Percentiles rank a stretch among this genome's conserved stretches.
phyloP scores from a whole-genome alignment of 352 stramenopile species.

The Thalassiosira delicatula region DNA sequence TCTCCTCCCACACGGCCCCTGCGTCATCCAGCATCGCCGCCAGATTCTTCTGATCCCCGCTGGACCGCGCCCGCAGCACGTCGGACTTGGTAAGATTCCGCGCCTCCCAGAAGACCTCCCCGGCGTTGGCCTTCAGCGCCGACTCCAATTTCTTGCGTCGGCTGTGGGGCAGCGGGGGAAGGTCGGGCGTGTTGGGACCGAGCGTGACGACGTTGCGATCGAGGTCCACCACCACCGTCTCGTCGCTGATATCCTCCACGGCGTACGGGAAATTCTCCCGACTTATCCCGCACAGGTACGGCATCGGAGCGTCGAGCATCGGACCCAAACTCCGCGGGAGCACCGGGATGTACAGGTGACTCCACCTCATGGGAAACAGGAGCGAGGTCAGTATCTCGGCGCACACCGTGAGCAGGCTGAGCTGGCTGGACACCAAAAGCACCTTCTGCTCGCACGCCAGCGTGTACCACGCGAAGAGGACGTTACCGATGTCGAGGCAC shows the following conservation, averaged over 20 bases:
- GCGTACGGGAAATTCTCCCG: slow-evolving; percentile 74
- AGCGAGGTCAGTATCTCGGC: slow-evolving; percentile 74
- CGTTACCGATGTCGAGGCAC: slow-evolving; percentile 80
- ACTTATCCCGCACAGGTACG: slow-evolving; percentile 84
- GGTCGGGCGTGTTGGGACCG: slow-evolving; percentile 56
- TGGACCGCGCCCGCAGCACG: slow-evolving; percentile 46
- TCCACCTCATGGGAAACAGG: slow-evolving; percentile 85
- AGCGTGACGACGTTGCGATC: slow-evolving; percentile 80
- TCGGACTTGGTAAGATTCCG: slow-evolving; percentile 65
- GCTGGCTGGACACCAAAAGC: slow-evolving; percentile 72
- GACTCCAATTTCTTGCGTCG: slow-evolving; percentile 76
- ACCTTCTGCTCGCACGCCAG: slow-evolving; percentile 82
- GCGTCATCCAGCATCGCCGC: slow-evolving; percentile 38
- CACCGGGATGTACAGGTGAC: slow-evolving; percentile 85
- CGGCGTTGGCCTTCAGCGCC: slow-evolving; percentile 66
- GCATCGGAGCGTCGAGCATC: slow-evolving; percentile 84
- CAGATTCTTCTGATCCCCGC: slow-evolving; percentile 52
- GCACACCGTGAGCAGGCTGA: slow-evolving; percentile 74
- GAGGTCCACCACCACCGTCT: slow-evolving; percentile 85
- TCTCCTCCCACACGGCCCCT: slow-evolving; percentile 74
- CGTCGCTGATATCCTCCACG: slow-evolving; percentile 72
- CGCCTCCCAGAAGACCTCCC: slow-evolving; percentile 79
- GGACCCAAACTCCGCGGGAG: slow-evolving; percentile 79
- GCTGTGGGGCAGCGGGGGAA: slow-evolving; percentile 69
- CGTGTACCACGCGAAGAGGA: slow-evolving; percentile 79